Evolutionary conservation across 192 early-diverging fungal genomes (phyloP), one percentile per base, ranked within the genome.

Genomic region (Coemansia sp.): DNA sequence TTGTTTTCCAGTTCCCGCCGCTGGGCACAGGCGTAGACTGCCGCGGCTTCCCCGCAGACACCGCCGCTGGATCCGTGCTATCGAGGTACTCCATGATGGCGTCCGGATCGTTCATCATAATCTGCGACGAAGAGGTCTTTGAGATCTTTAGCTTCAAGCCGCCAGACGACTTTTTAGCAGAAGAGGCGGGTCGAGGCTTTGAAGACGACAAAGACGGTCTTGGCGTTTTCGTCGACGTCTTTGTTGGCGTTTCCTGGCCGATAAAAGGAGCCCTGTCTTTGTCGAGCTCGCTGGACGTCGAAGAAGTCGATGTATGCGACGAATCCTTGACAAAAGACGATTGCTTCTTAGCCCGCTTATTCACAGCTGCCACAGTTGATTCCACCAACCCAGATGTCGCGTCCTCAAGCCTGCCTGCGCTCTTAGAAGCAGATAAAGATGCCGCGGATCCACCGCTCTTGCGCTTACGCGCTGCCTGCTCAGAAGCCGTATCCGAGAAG

Each of bases 1-100:
- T 34, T 20, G 62, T 46, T 1, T 39, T 25, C 68, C 76, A 82
- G 47, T 81, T 81, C 8, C 58, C 55, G 14, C 62, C 27, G 4
- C 55, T 50, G 20, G 52, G 32, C 19, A 61, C 30, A 34, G 62
- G 27, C n/a, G 39, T 45, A 55, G 62, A 67, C 18, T 6, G 23
- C 50, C 6, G 50, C 4, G 10, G 50, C 23, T 24, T n/a, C 4
- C 30, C 50, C 11, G 11, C 6, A 6, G 50, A 3, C 28, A 27
- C 25, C 28, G 7, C 53, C 14, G 7, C 20, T 25, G 49, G n/a
- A 5, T 22, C 52, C 32, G 11, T 34, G 57, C 32, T 45, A 35
- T 8, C 49, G 55, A 23, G 60, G 14, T 8, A 34, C 22, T 18
- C 60, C 25, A 18, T 39, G 4, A 42, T 60, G 32, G 16, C 52